Evolutionary conservation across 23 red algal species (phyloP).

Genomic region (Gracilaria caudata): DNA sequence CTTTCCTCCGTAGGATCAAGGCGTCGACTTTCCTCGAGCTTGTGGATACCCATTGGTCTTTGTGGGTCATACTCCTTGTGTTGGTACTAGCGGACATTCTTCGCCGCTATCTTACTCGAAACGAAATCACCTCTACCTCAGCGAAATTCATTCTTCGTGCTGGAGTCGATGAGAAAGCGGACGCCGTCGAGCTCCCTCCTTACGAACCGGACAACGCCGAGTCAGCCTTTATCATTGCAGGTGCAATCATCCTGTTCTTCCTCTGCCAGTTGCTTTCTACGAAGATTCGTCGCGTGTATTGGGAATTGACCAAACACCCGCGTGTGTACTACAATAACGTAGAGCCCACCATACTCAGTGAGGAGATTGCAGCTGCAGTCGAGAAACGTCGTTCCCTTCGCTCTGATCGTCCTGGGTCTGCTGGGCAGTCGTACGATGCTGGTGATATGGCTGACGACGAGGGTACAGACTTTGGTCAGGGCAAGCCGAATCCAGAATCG

Average conservation of each 20-base stretch:
- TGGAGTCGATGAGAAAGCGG: background rate
- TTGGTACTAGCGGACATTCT: conserved; percentile 53
- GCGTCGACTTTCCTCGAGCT: conserved; percentile 51
- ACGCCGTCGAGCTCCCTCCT: background rate
- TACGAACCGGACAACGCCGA: conserved; percentile 43
- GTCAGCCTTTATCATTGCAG: conserved; percentile 51
- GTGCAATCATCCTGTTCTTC: conserved; percentile 23
- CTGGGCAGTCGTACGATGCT: background rate
- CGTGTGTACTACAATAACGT: conserved; percentile 70
- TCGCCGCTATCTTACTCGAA: conserved; percentile 38
- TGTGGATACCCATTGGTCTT: conserved; percentile 80
- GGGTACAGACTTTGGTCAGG: background rate
- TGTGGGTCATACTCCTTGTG: conserved; percentile 62
- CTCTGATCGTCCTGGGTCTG: background rate
- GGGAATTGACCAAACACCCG: conserved; percentile 72
- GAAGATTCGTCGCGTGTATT: conserved; percentile 71
- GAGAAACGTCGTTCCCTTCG: background rate
- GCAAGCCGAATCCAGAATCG: background rate
- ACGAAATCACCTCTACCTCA: background rate
- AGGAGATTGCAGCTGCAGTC: conserved; percentile 23
- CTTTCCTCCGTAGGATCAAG: conserved; percentile 80
- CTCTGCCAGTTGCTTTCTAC: conserved; percentile 31
- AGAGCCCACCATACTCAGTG: conserved; percentile 6
- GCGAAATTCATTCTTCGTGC: conserved; percentile 23
- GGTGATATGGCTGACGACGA: conserved; percentile 27